Conservation (phyloP, 805 yeast genomes). For the Lachancea meyersii region DNA sequence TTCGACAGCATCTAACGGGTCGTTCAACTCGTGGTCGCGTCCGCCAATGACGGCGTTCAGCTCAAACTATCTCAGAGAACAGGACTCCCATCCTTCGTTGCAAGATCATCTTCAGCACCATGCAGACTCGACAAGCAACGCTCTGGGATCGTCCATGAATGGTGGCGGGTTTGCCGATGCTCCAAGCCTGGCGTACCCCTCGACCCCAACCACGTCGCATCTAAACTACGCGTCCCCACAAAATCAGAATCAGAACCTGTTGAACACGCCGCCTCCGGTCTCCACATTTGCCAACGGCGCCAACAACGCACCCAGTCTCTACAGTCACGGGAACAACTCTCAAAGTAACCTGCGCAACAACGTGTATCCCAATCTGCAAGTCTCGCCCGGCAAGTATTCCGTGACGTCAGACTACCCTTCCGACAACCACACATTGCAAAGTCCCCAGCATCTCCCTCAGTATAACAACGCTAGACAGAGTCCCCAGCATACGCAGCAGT, state of each 20-base stretch:
- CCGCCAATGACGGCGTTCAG: conserved; percentile 36
- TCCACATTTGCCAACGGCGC: conserved; percentile 13
- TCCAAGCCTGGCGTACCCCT: conserved; percentile 27
- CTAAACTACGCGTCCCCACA: conserved; percentile 14
- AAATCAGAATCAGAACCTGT: conserved; percentile 5
- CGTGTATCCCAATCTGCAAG: conserved; percentile 14
- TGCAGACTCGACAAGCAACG: conserved; percentile 10
- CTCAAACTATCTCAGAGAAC: conserved; percentile 33
- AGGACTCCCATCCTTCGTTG: conserved; percentile 36
- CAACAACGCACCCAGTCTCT: conserved; percentile 18
- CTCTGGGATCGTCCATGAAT: conserved; percentile 5
- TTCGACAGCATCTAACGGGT: conserved; percentile 7
- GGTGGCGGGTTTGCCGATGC: conserved; percentile 28
- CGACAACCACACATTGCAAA: conserved; percentile 19
- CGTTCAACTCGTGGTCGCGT: conserved; percentile 15
- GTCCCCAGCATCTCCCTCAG: conserved; percentile 20
- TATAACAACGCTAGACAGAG: conserved; percentile 10
- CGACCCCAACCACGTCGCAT: conserved; percentile 24
- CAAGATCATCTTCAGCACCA: conserved; percentile 24
- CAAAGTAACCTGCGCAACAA: conserved; percentile 17
- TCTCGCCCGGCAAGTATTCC: conserved; percentile 29
- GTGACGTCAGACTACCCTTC: conserved; percentile 23
- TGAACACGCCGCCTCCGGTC: conserved; percentile 27
- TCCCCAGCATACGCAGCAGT: conserved; percentile 9
- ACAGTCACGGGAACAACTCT: conserved; percentile 28